Conservation (phyloP, 129 eudicot genomes). For the Lactuca sativa region DNA sequence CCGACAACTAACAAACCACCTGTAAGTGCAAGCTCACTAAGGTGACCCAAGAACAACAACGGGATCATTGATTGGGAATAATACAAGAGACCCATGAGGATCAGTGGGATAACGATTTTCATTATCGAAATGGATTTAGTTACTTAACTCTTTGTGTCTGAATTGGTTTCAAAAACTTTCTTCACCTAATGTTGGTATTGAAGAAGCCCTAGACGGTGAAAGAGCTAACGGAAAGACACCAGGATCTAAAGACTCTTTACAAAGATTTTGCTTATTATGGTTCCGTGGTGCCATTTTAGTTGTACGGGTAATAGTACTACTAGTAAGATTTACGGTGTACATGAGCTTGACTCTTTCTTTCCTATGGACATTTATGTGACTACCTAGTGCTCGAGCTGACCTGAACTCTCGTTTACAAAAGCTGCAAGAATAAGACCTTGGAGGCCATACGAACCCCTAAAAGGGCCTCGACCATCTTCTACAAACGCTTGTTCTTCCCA, state of each 20-base stretch:
- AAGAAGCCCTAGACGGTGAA: conserved; percentile 30
- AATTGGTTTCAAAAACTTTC: conserved; percentile 34
- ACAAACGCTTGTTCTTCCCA: conserved; percentile 59
- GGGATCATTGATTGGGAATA: conserved; percentile 87
- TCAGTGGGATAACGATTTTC: conserved; percentile 75
- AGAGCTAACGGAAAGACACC: conserved; percentile 7
- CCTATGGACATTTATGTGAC: conserved; percentile 80
- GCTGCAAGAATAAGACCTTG: conserved; percentile 69
- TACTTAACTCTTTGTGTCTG: conserved; percentile 27
- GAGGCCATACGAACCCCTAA: conserved; percentile 69
- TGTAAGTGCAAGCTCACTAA: conserved; percentile 69
- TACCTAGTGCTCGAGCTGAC: conserved; percentile 84
- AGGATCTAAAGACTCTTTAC: conserved; percentile 25
- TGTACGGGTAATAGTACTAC: background rate
- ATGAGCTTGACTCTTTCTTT: conserved; percentile 77
- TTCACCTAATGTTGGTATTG: conserved; percentile 24
- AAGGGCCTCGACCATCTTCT: conserved; percentile 49
- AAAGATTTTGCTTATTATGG: conserved; percentile 6
- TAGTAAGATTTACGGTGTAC: conserved; percentile 23
- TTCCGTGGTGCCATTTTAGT: conserved; percentile 19
- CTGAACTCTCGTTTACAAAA: conserved; percentile 66
- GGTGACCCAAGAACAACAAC: conserved; percentile 75
- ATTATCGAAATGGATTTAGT: conserved; percentile 52
- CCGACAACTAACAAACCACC: conserved; percentile 83
- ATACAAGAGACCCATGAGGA: conserved; percentile 71